Percentiles rank a stretch among this genome's conserved stretches.
Evolutionary conservation across 2,329 filamentous ascomycete genomes (phyloP).

Genomic region (Fusarium circinatum): DNA sequence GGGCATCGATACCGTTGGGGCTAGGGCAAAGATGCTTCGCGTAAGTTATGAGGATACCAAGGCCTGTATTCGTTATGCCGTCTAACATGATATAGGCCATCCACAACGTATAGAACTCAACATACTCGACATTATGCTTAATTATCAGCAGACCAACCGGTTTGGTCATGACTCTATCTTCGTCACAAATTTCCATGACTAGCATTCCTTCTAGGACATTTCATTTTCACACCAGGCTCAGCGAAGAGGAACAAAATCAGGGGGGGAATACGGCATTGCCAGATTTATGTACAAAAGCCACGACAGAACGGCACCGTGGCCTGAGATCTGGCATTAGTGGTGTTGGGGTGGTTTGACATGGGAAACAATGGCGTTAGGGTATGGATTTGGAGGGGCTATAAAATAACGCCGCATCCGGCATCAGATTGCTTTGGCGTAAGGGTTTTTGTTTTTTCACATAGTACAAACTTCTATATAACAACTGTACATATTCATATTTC

Average conservation of each 20-base stretch:
- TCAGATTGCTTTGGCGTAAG: slow-evolving; percentile 6
- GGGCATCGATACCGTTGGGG: slow-evolving; percentile 42
- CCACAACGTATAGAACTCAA: slow-evolving; percentile 25
- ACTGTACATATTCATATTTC: neutral
- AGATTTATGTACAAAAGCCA: neutral
- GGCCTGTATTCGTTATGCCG: neutral
- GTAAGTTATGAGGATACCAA: slow-evolving; percentile 18
- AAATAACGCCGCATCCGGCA: slow-evolving; percentile 30
- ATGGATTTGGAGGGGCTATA: slow-evolving; percentile 2
- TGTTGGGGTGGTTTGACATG: slow-evolving; percentile 34
- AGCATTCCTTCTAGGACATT: neutral
- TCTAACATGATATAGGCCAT: slow-evolving; percentile 36
- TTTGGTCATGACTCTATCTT: slow-evolving; percentile 8
- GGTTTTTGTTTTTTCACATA: neutral
- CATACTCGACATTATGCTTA: neutral
- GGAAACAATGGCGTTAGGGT: slow-evolving; percentile 32
- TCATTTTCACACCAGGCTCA: neutral
- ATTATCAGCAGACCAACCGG: slow-evolving; percentile 10
- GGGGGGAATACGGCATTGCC: neutral
- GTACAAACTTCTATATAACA: neutral
- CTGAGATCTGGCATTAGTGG: slow-evolving; percentile 31
- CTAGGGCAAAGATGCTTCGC: slow-evolving; percentile 41
- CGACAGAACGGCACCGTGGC: slow-evolving; percentile 4
- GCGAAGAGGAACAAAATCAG: neutral
- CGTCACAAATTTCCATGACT: neutral